Conservation (phyloP, 2,329 filamentous ascomycete species). For the Graphilbum fragrans region DNA sequence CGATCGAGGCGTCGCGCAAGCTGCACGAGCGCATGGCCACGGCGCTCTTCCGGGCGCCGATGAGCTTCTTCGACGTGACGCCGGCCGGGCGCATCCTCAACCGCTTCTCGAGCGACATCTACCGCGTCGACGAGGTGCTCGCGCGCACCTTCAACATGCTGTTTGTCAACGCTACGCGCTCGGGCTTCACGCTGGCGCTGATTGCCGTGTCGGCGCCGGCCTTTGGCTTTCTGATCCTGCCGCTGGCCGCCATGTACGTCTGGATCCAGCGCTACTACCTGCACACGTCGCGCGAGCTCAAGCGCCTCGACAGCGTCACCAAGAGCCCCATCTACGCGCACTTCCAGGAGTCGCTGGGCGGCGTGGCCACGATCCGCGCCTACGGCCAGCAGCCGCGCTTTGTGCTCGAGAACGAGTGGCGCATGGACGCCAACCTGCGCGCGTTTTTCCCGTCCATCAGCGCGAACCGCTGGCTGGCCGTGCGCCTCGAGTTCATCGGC, state of each 20-base stretch:
- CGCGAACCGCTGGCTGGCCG: constrained; percentile 86
- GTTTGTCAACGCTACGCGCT: constrained; percentile 63
- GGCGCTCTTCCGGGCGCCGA: constrained; percentile 92
- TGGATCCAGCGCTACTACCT: constrained; percentile 97
- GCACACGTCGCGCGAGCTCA: constrained; percentile 88
- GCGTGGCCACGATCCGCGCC: constrained; percentile 88
- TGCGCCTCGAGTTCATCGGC: constrained; percentile 90
- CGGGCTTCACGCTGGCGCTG: constrained; percentile 73
- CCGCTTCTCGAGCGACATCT: constrained; percentile 79
- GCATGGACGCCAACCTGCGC: constrained; percentile 84
- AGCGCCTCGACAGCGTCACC: constrained; percentile 88
- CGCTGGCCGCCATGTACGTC: constrained; percentile 69
- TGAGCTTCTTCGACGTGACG: constrained; percentile 98
- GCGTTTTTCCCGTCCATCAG: constrained; percentile 96
- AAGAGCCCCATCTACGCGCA: constrained; percentile 95
- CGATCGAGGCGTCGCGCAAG: constrained; percentile 95
- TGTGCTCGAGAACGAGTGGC: constrained; percentile 90
- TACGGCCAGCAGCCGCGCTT: constrained; percentile 85
- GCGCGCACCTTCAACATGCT: constrained; percentile 97
- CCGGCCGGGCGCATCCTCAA: constrained; percentile 94
- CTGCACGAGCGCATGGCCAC: constrained; percentile 95
- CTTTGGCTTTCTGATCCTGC: constrained; percentile 71
- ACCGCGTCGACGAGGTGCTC: constrained; percentile 80
- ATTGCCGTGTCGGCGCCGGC: constrained; percentile 72
- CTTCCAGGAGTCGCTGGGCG: constrained; percentile 93